Conservation (phyloP, 1,139 yeast species). For the Debaryomycetaceae sp. region DNA sequence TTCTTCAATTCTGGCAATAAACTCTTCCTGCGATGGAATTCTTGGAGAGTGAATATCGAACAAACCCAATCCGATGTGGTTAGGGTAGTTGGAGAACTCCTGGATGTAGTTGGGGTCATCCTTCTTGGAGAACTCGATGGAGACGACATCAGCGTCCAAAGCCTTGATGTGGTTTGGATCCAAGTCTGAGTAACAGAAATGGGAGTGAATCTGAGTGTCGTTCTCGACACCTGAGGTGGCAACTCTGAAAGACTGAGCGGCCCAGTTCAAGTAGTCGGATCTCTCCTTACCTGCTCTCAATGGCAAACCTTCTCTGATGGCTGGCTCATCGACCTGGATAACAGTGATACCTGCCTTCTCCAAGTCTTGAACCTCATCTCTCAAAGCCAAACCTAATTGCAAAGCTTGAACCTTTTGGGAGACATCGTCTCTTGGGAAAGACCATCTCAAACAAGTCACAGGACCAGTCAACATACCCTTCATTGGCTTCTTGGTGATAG, state of each 20-base stretch:
- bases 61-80: conserved; percentile 98
- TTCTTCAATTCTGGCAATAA: conserved; percentile 87
- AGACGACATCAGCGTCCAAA: conserved; percentile 98
- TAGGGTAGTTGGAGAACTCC: conserved; percentile 97
- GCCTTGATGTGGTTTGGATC: conserved; percentile 99
- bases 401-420: conserved; percentile 92
- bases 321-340: conserved; percentile 99
- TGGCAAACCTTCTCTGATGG: conserved; percentile 99
- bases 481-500: conserved; percentile 91
- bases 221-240: conserved; percentile 97
- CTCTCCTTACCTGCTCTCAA: conserved; percentile 97
- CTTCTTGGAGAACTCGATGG: conserved; percentile 99
- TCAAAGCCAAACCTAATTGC: conserved; percentile 95
- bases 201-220: conserved; percentile 97
- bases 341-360: conserved; percentile 98
- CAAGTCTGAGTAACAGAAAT: conserved; percentile 99
- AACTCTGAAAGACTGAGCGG: conserved; percentile 99
- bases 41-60: conserved; percentile 99
- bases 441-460: conserved; percentile 99
- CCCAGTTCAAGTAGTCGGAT: conserved; percentile 96
- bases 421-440: conserved; percentile 99
- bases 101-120: conserved; percentile 97
- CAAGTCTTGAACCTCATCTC: conserved; percentile 97
- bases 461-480: conserved; percentile 99
- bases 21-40: conserved; percentile 96